Evolutionary conservation across 1,284 basidiomycete genomes (phyloP).

Genomic region (Ustilago lituana): DNA sequence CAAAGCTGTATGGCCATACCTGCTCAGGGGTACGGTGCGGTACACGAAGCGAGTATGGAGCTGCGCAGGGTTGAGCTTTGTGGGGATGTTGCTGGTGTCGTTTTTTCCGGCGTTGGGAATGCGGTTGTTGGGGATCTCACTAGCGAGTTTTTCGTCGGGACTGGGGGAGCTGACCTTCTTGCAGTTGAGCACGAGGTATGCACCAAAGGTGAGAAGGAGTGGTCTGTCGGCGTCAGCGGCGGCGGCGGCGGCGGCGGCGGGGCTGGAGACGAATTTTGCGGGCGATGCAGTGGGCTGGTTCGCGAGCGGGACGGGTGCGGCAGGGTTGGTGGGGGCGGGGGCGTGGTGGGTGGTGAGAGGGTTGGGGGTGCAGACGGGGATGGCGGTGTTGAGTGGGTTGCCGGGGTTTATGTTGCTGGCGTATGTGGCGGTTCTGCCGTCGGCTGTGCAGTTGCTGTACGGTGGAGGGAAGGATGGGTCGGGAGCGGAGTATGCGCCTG

Average conservation of each 20-base stretch:
- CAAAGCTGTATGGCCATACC: slow-evolving; percentile 92
- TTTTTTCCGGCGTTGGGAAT: slow-evolving; percentile 76
- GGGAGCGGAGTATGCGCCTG: slow-evolving; percentile 12
- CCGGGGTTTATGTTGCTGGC: slow-evolving; percentile 57
- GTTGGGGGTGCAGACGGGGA: slow-evolving; percentile 82
- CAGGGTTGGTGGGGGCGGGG: slow-evolving; percentile 89
- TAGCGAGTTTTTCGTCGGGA: slow-evolving; percentile 92
- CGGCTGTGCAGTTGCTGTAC: slow-evolving; percentile 20
- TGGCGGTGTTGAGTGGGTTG: slow-evolving; percentile 71
- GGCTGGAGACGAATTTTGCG: slow-evolving; percentile 35
- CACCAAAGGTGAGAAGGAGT: slow-evolving; percentile 12
- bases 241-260: slow-evolving; percentile 1
- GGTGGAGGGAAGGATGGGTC: not conserved
- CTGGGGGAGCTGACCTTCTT: slow-evolving; percentile 94
- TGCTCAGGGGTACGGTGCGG: slow-evolving; percentile 54
- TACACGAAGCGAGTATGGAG: slow-evolving; percentile 50
- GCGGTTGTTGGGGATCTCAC: slow-evolving; percentile 83
- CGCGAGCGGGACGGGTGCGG: slow-evolving; percentile 85
- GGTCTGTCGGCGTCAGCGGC: slow-evolving; percentile 15
- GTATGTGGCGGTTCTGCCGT: slow-evolving; percentile 50
- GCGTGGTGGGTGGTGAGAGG: slow-evolving; percentile 93
- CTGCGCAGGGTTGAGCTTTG: slow-evolving; percentile 68
- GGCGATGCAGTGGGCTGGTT: slow-evolving; percentile 65
- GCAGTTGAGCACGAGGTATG: slow-evolving; percentile 82
- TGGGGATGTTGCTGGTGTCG: slow-evolving; percentile 74